Percentiles rank a stretch among this genome's conserved stretches.
Conservation (phyloP, 805 yeast genomes). For the Brettanomyces nanus region DNA sequence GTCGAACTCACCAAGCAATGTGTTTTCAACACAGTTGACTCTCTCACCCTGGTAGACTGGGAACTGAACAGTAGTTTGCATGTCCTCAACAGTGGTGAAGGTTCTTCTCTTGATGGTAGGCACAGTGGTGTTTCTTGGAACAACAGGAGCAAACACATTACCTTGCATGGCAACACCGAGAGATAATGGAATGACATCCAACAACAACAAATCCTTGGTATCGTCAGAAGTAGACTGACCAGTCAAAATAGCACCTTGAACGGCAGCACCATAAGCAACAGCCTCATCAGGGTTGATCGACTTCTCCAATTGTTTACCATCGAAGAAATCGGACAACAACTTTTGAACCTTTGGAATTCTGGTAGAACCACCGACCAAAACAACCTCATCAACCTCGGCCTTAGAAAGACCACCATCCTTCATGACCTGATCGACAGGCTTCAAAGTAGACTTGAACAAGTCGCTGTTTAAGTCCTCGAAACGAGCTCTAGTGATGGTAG, state of each 20-base stretch:
- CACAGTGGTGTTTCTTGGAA: slow-evolving; percentile 98
- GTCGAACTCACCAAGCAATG: slow-evolving; percentile 97
- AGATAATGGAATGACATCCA: slow-evolving; percentile 97
- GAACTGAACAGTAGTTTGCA: slow-evolving; percentile 97
- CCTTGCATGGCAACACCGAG: slow-evolving; percentile 99
- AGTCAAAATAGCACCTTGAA: slow-evolving; percentile 97
- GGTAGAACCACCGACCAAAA: slow-evolving; percentile 97
- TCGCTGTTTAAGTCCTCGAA: slow-evolving; percentile 94
- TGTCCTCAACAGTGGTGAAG: slow-evolving; percentile 97
- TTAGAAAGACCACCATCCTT: slow-evolving; percentile 85
- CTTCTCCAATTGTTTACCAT: slow-evolving; percentile 94
- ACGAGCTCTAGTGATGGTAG: slow-evolving; percentile 94
- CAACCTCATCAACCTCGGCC: slow-evolving; percentile 86
- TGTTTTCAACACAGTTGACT: slow-evolving; percentile 96
- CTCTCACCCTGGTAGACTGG: slow-evolving; percentile 99
- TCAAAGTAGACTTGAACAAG: slow-evolving; percentile 86
- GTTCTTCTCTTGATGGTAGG: slow-evolving; percentile 99
- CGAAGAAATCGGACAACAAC: slow-evolving; percentile 88
- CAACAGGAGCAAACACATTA: slow-evolving; percentile 97
- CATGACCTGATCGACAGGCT: slow-evolving; percentile 91
- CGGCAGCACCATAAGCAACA: slow-evolving; percentile 99
- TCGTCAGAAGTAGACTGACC: slow-evolving; percentile 85
- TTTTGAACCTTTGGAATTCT: slow-evolving; percentile 98
- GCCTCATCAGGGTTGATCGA: slow-evolving; percentile 99
- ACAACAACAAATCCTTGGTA: slow-evolving; percentile 89